Evolutionary conservation across 2,329 filamentous ascomycete genomes (phyloP), one percentile per base, ranked within the genome.

Genomic region (Ophiobolus disseminans): DNA sequence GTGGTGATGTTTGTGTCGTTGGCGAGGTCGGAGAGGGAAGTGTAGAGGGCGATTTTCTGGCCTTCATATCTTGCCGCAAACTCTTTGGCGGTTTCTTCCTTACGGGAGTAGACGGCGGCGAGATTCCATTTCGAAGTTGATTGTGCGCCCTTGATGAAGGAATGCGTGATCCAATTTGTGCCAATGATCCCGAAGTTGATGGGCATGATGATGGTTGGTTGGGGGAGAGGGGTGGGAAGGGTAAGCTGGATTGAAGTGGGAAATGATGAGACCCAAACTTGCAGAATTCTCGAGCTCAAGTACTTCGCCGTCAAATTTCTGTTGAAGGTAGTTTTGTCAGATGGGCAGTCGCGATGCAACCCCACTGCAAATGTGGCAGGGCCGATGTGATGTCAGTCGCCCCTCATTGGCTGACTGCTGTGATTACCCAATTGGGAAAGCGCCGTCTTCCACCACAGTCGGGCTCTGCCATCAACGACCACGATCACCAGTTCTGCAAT

Each of bases 101-200:
- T 75, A 48, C 78, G 75, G 3, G 77, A 79, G 68, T 78, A 80
- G 38, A 80, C 75, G 36, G 77, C 74, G 5, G 65, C 53, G 21
- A 80, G 73, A 26, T 68, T 68, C 74, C 75, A 80, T 66, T 73
- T 67, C 16, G 63, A 60, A 2, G 76, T 76, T 28, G 76, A 70
- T 22, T 76, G 70, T 10, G 77, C 75, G 16, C 69, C 72, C 11
- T 68, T 58, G 60, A 80, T 73, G 65, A 73, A 80, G 8, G 76
- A 77, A 53, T 76, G 73, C 3, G 78, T 80, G 61, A 80, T 80
- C 78, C 78, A 80, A 62, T 67, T 70, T 16, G 76, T 78, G 56
- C 78, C 78, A 48, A 80, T 76, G 48, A 74, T 73, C 43, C 69
- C 77, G 60, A 78, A 77, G 38, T 68, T 74, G 62, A 80, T 70